Base-by-base conservation (phyloP, 1,284 basidiomycete genomes). In the Marasmius fiardii region DNA sequence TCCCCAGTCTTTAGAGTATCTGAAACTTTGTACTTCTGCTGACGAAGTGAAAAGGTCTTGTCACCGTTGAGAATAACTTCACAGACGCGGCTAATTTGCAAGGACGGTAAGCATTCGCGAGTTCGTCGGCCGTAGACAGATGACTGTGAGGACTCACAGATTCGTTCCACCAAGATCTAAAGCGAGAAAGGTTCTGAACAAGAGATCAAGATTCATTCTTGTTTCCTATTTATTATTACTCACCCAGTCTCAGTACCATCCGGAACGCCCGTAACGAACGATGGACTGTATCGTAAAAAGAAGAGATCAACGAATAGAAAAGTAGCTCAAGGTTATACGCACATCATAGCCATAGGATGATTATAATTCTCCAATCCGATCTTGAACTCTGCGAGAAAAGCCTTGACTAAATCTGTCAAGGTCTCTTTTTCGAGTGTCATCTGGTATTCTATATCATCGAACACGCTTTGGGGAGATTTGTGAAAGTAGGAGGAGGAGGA, bases 101-200 rank as follows among this genome's bases (percentile, higher is more conserved):
- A 12, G 47, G 24, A 41, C 56, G 10, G 57, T 31, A 39, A 55
- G 11, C 54, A 24, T 23, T n/a, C 45, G 54, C 31, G 41, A 11
- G 33, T n/a, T n/a, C n/a, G n/a, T n/a, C n/a, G n/a, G 7, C 58
- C 48, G 21, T 47, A 10, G 4, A 31, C 43, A 21, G 37, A 16
- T 58, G 54, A 21, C 26, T 39, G 35, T 31, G 39, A 31, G 50
- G 39, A 76, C 88, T 69, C 71, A 95, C 88, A 98, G 79, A 69
- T 98, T 98, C 24, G 95, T 98, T 56, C 95, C 95, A 39, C 95
- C 95, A 26, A 98, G 83, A 74, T 98, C 95, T 37, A 98, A 81
- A 4, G 95, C 94, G 53, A 98, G 82, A 72, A 95, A 98, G 4
- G 92, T 94, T 48, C 94, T 95, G 68, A 26, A 52, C 41, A 44